Percentiles rank a stretch among this genome's conserved stretches.
These are phyloP conservation scores for Solanum pimpinellifolium DNA, from an alignment of 257 asterid species.

Conservation along the genomic window DNA sequence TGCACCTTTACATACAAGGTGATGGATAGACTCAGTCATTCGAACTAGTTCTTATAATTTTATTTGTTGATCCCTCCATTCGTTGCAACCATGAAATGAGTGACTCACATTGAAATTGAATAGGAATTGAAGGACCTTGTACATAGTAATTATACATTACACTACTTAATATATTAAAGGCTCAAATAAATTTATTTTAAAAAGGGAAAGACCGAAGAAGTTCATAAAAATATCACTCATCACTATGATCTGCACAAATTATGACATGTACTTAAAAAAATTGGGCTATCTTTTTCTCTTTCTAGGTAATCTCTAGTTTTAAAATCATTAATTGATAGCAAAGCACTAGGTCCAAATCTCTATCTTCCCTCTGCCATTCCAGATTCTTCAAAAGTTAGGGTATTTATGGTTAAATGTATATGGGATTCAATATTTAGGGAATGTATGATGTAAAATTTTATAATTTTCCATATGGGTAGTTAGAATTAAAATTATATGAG, in stretches of 20 bases:
- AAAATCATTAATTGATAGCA: constrained; percentile 49
- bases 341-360: no score
- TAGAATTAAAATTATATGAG: no score
- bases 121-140: neutral
- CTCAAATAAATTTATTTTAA: neutral
- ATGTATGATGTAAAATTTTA: no score
- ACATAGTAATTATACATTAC: neutral
- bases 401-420: no score
- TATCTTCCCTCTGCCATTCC: no score
- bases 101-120: neutral
- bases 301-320: constrained; percentile 86
- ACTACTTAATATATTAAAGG: no score
- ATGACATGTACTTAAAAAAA: constrained; percentile 86
- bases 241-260: constrained; percentile 4
- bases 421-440: no score
- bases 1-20: neutral
- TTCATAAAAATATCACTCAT: neutral
- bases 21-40: neutral
- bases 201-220: neutral
- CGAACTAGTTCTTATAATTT: neutral
- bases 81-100: neutral
- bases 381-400: no score
- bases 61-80: neutral
- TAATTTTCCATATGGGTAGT: no score
- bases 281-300: constrained; percentile 85